phyloP scores from a whole-genome alignment of 139 green algal species.

The Astrephomene gubernaculifera region DNA sequence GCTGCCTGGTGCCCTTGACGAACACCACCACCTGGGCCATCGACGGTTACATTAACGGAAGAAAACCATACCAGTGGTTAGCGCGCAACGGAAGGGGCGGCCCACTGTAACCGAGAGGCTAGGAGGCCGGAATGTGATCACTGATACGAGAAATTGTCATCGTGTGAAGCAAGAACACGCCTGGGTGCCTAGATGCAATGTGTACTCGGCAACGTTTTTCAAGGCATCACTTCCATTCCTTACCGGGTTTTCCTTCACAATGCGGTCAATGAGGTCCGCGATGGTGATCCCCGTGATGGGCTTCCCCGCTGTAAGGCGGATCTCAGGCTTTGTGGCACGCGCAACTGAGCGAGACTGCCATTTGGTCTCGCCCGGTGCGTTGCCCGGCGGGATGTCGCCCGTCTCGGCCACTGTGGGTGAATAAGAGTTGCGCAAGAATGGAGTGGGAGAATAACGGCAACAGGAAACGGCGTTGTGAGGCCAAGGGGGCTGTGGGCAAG shows the following conservation, averaged over 20 bases:
- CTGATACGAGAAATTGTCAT: too few relatives aligned
- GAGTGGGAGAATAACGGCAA: background rate
- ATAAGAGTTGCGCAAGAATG: background rate
- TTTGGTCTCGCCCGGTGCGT: conserved; percentile 76
- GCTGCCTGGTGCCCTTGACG: conserved; percentile 90
- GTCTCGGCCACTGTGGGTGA: conserved; percentile 74
- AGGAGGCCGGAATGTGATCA: too few relatives aligned
- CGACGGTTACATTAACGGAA: too few relatives aligned
- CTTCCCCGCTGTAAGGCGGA: conserved; percentile 87
- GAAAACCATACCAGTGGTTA: too few relatives aligned
- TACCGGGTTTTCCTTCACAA: conserved; percentile 86
- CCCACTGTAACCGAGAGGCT: too few relatives aligned
- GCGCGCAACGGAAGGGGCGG: too few relatives aligned
- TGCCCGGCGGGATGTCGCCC: conserved; percentile 84
- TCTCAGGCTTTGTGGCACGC: conserved; percentile 72
- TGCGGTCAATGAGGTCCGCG: conserved; percentile 80
- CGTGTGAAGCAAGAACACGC: too few relatives aligned
- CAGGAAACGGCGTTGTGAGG: too few relatives aligned
- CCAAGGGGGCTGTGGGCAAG: too few relatives aligned
- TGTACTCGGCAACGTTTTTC: too few relatives aligned
- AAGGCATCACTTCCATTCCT: too few relatives aligned
- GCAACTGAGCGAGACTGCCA: conserved; percentile 67
- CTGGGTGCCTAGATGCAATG: too few relatives aligned
- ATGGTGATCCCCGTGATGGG: conserved; percentile 82
- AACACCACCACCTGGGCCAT: conserved; percentile 85